These are phyloP conservation scores for Nectriaceae sp. DNA, from an alignment of 2,329 filamentous ascomycete genomes.

Conservation along the genomic window DNA sequence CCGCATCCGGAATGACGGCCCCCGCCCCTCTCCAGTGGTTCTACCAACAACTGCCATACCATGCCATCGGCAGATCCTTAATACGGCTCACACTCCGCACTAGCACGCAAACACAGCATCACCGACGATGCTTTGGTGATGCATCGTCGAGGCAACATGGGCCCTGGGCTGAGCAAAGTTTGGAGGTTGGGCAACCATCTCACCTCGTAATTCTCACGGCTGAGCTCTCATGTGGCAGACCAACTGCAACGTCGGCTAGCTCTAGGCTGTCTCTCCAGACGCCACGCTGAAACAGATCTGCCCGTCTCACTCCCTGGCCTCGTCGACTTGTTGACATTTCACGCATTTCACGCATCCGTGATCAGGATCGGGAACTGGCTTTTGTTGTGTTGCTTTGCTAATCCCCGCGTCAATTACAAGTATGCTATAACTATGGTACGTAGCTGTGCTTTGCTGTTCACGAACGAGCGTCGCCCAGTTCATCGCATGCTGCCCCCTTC, in stretches of 20 bases:
- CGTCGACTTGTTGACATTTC: too few relatives aligned
- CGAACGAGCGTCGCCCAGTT: too few relatives aligned
- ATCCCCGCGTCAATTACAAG: too few relatives aligned
- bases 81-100: background rate
- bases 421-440: background rate
- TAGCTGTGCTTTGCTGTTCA: background rate
- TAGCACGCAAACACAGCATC: background rate
- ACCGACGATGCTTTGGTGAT: background rate
- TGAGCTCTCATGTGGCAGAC: too few relatives aligned
- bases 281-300: background rate
- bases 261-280: background rate
- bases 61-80: background rate
- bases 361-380: background rate
- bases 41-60: background rate
- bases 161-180: too few relatives aligned
- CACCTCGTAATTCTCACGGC: background rate
- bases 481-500: too few relatives aligned
- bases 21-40: background rate
- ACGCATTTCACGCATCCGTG: background rate
- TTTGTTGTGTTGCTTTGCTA: too few relatives aligned
- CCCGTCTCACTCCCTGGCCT: too few relatives aligned
- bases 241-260: background rate
- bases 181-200: background rate
- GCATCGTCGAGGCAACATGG: background rate
- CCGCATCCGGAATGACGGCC: background rate